Conservation (phyloP, 2,329 filamentous ascomycete genomes). For the Ilyonectria robusta region DNA sequence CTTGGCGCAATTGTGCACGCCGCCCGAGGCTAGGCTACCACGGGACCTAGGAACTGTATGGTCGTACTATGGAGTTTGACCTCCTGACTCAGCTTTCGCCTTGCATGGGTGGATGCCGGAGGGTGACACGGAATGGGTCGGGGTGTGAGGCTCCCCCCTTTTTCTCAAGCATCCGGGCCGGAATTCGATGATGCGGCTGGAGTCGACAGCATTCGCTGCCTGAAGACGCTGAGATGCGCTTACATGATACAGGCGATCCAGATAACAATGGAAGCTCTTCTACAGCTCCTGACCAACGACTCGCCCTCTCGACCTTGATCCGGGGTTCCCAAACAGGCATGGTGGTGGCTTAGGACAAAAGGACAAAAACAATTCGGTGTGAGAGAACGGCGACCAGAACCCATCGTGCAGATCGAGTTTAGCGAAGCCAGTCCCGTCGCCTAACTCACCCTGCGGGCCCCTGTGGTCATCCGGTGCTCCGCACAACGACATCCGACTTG, state of each 20-base stretch:
- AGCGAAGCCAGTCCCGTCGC: conserved; percentile 25
- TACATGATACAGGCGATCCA: not conserved
- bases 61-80: conserved; percentile 9
- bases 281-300: not conserved
- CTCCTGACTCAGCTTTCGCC: conserved; percentile 33
- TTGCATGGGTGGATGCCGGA: conserved; percentile 34
- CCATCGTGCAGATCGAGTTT: conserved; percentile 40
- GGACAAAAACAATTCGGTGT: conserved; percentile 3
- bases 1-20: conserved; percentile 21
- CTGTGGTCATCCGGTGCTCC: conserved; percentile 28
- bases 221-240: not conserved
- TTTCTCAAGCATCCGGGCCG: conserved; percentile 14
- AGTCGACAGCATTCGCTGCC: conserved; percentile 1
- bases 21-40: conserved; percentile 4
- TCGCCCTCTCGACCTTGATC: not conserved
- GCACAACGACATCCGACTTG: conserved; percentile 29
- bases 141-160: conserved; percentile 36
- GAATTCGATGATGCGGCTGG: conserved; percentile 16
- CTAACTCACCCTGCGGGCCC: conserved; percentile 20
- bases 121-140: conserved; percentile 40
- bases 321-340: not conserved
- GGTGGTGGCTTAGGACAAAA: not conserved
- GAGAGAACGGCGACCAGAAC: conserved; percentile 14
- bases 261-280: not conserved
- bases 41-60: conserved; percentile 18